Evolutionary conservation across 257 asterid species (phyloP), one percentile per base, ranked within the genome.

Genomic region (Forsythia suspensa): DNA sequence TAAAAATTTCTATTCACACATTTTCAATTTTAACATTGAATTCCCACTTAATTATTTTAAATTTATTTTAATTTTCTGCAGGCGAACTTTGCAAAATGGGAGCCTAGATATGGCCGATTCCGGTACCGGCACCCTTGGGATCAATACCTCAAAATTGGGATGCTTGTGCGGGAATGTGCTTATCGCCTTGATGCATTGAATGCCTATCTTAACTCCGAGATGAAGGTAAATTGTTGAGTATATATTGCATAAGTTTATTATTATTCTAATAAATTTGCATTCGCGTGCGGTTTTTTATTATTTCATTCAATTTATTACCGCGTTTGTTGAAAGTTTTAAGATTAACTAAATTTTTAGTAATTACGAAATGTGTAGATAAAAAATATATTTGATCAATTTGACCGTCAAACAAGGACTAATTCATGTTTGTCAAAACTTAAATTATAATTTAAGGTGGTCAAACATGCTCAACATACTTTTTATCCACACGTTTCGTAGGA

Each of bases 101-200:
- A 82, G 63, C 85, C 85, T 41, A 55, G 85, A 44, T 79, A 82
- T 5, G 76, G 85, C 4, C 74, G 71, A 18, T 85, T 85, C 46
- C 66, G 73, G 18, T 76, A 83, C 77, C 16, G 82, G 0, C 82
- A 86, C 7, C 85, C 89, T 4, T 86, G 89, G 89, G 84, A 79
- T 36, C 82, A 44, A 42, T 86, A 83, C 81, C 51, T 83, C 20
- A 81, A 83, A 77, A 74, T 80, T 16, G 79, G 87, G 39, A 16
- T 41, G 4, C 71, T 39, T 21, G 41, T 75, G 78, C 79, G 87
- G 34, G 80, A 77, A 70, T 84, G 87, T 57, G 87, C 87, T 15
- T 70, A 76, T 40, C 70, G 74, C 51, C 52, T 80, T 10, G 87
- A 84, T 13, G 82, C 82, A 6, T 63, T 84, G 13, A 74, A 77